Conservation (phyloP, 306 rosid genomes). For the Neltuma alba region DNA sequence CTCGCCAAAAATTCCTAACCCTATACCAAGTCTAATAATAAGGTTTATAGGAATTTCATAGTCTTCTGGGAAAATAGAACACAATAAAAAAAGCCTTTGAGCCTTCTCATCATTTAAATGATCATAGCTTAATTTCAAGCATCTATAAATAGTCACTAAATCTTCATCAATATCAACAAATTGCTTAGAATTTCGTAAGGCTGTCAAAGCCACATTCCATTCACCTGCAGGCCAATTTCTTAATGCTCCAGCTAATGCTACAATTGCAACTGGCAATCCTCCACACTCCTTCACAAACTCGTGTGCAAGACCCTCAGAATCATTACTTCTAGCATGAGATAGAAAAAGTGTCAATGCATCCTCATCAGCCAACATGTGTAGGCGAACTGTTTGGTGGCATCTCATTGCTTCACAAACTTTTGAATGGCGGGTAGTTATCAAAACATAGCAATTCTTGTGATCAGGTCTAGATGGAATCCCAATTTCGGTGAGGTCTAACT, state of each 20-base stretch:
- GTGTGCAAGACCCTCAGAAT: neutral
- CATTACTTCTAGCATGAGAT: neutral
- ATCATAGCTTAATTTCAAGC: conserved; percentile 33
- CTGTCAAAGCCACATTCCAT: neutral
- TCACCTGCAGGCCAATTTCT: neutral
- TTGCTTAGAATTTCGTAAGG: neutral
- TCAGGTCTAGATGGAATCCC: conserved; percentile 20
- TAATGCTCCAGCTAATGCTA: neutral
- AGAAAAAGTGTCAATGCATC: conserved; percentile 18
- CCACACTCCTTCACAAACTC: conserved; percentile 14
- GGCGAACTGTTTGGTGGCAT: neutral
- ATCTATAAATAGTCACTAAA: neutral
- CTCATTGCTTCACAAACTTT: neutral
- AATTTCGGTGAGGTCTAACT: neutral
- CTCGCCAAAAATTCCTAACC: neutral
- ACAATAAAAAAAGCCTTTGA: conserved; percentile 21
- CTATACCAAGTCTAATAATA: conserved; percentile 4
- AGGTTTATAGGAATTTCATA: neutral
- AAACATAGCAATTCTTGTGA: neutral
- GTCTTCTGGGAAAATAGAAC: conserved; percentile 35
- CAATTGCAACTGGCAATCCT: neutral
- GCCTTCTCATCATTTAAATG: conserved; percentile 6
- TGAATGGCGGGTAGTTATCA: conserved; percentile 17
- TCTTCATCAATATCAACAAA: neutral
- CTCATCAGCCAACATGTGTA: neutral